Evolutionary conservation across 1,139 yeast genomes (phyloP), one percentile per base, ranked within the genome.

Genomic region (Wickerhamomyces sp.): DNA sequence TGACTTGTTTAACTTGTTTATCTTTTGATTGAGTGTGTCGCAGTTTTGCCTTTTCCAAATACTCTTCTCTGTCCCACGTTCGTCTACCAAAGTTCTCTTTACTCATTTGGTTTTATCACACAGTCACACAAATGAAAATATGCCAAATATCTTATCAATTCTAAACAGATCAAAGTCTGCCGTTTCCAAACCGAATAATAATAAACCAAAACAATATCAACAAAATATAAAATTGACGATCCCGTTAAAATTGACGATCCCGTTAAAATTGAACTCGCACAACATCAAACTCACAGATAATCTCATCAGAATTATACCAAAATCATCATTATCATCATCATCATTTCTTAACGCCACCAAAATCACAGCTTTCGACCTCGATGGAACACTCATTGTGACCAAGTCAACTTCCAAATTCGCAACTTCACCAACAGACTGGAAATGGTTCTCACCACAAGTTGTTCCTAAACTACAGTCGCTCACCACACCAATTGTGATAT

Each of bases 11-110:
- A 22, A n/a, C 5, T 9, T 9, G 18, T 3, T 16, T 31, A 20
- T 14, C 13, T 7, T 16, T 5, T 22, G 5, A 9, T 24, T 22
- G 7, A 6, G 17, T 18, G 20, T 20, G 32, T 47, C 28, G 40
- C 39, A 55, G 49, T 25, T 60, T 58, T 5, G 81, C 79, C 30
- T 68, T 68, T 36, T 67, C 56, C 2, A 74, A 79, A 48, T 81
- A 82, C 24, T 76, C 83, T 15, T 79, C 82, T 25, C 74, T 70
- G 49, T 84, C 76, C 94, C 94, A 84, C 9, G 78, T 71, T 45
- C 77, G 70, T 45, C 90, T 64, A 1, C 89, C 90, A 54, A 76
- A 81, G 2, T 55, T 41, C 28, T 47, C 47, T 50, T 44, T 44
- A 8, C 41, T 16, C 51, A 42, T 10, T 25, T 25, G 14, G 14